Conservation (phyloP, 2,329 filamentous ascomycete species). For the Beauveria australis region DNA sequence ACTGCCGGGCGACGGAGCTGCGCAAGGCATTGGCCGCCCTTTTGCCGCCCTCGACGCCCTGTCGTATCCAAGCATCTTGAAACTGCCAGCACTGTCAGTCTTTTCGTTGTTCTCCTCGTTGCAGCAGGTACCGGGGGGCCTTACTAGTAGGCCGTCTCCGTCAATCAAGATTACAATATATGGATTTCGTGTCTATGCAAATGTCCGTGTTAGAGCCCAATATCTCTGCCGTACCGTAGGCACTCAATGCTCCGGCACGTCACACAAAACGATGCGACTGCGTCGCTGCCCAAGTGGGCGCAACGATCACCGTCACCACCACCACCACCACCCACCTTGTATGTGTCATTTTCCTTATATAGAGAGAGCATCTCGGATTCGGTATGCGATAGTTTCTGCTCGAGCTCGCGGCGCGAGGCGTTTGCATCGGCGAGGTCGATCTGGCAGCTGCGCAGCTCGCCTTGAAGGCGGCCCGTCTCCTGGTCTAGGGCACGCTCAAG, state of each 20-base stretch:
- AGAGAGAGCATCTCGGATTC: constrained; percentile 28
- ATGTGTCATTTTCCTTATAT: constrained; percentile 30
- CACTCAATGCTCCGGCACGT: neutral
- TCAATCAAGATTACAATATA: constrained; percentile 56
- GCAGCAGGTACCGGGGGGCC: constrained; percentile 1
- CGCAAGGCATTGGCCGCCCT: constrained; percentile 42
- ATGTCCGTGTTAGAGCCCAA: constrained; percentile 1
- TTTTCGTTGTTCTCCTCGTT: neutral
- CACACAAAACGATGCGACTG: neutral
- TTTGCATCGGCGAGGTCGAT: constrained; percentile 45
- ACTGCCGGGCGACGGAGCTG: constrained; percentile 38
- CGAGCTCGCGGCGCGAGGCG: constrained; percentile 40
- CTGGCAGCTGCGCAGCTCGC: constrained; percentile 34
- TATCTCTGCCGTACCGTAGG: neutral
- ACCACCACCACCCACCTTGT: constrained; percentile 31
- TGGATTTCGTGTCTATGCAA: constrained; percentile 41
- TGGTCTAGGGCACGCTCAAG: constrained; percentile 34
- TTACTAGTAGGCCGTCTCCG: constrained; percentile 53
- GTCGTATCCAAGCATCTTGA: constrained; percentile 43
- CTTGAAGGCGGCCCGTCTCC: constrained; percentile 35
- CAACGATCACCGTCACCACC: neutral
- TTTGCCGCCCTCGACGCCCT: constrained; percentile 48
- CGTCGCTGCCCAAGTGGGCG: neutral
- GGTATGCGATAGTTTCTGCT: constrained; percentile 36
- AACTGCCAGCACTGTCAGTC: constrained; percentile 36